Base-by-base conservation (phyloP, 164 flowering plant genomes). In the Stephania japonica region DNA sequence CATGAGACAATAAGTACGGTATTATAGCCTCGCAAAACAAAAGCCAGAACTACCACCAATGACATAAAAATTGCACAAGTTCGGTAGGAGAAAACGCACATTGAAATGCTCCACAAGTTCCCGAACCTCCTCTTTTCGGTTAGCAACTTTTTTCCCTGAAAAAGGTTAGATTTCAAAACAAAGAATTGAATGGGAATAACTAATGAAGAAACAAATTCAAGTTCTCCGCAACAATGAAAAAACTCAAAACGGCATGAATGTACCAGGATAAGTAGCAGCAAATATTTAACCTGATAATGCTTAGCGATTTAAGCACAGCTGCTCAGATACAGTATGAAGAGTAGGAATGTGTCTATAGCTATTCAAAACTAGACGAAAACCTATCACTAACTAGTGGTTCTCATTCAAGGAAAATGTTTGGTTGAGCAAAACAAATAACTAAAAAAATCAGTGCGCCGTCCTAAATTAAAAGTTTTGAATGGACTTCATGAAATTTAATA, bases 91-190 rank as follows among this genome's bases (percentile, higher is more conserved):
- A 80, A 73, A 4, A 86, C 99, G 86, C 80, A 93, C 98, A 83
- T 93, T 95, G 77, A 88, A 95, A 82, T 95, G 92, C 68, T 89
- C 97, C 7, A 91, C 85, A 16, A 95, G 83, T 74, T 95, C 98
- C 18, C 76, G 85, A 72, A 95, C 89, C 8, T 91, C 94, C 7
- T 85, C 93, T 81, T 69, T 90, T 76, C 87, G 77, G 59, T 78
- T 76, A 66, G 90, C 82, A 75, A 95, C 86, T 76, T 76, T 93
- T 81, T 77, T 91, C 27, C 99, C 99, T 95, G 87, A 67, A 42
- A 53, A 27, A 19, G 23, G 42, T n/a, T 61, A 21, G 63, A 12
- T 38, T 44, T 63, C 16, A 62, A 61, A 65, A 7, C 23, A 23
- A 42, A 38, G n/a, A 6, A 25, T 38, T 1, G 73, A 69, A 69